phyloP scores from a whole-genome alignment of 176 grass and related monocot genomes.

The Carex pumila region DNA sequence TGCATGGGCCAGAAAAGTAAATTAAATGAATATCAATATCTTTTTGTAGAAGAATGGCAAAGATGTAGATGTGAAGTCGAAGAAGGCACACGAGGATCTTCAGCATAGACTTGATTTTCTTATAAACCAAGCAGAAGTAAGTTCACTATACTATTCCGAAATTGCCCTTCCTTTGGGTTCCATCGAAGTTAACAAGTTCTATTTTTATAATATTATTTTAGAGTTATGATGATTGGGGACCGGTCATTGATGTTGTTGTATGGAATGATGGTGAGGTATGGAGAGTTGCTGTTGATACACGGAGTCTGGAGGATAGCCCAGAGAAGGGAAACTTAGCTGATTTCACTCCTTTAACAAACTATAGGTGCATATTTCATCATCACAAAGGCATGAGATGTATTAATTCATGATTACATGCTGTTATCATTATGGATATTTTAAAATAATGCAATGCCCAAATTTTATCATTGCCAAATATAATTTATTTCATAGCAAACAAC shows the following conservation, averaged over 20 bases:
- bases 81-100: conserved; percentile 69
- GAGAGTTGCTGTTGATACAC: conserved; percentile 97
- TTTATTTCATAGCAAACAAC: background rate
- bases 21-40: background rate
- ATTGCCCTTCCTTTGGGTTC: background rate
- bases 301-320: conserved; percentile 52
- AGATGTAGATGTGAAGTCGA: conserved; percentile 53
- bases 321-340: conserved; percentile 74
- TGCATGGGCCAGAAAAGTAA: background rate
- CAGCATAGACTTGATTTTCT: conserved; percentile 84
- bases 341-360: conserved; percentile 92
- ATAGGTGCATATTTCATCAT: conserved; percentile 40
- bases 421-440: background rate
- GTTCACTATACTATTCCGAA: conserved; percentile 18
- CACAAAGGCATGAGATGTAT: background rate
- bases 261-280: conserved; percentile 96
- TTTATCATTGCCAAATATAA: background rate
- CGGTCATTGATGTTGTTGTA: conserved; percentile 80
- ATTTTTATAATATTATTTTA: conserved; percentile 37
- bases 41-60: conserved; percentile 63
- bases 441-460: background rate
- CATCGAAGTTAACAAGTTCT: background rate
- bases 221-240: conserved; percentile 88
- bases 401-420: background rate
- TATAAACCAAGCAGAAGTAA: conserved; percentile 88